phyloP scores from a whole-genome alignment of 2,329 filamentous ascomycete genomes.

The Ophiosphaerella narmari region DNA sequence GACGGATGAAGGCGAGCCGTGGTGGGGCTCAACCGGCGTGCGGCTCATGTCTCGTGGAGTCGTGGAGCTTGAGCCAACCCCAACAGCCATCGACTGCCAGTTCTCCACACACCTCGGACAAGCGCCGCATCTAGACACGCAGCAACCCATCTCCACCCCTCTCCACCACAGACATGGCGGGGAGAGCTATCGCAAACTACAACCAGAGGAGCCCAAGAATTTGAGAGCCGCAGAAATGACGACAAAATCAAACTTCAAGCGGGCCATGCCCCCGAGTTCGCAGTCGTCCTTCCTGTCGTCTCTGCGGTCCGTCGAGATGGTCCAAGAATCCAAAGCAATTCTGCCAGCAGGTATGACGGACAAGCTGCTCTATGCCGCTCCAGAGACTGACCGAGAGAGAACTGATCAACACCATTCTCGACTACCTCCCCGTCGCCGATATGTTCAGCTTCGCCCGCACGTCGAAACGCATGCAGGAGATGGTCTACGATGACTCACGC shows the following conservation, averaged over 20 bases:
- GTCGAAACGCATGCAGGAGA: constrained; percentile 87
- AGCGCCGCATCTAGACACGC: not conserved
- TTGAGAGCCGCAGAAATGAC: constrained; percentile 22
- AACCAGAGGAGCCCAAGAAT: not conserved
- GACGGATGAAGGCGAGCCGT: not conserved
- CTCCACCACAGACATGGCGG: constrained; percentile 12
- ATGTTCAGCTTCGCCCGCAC: constrained; percentile 83
- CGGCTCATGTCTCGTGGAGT: not conserved
- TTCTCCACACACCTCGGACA: not conserved
- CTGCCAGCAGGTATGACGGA: constrained; percentile 75
- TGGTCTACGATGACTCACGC: constrained; percentile 97
- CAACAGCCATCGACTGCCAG: no score
- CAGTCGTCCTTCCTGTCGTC: constrained; percentile 67
- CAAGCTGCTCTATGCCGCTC: not conserved
- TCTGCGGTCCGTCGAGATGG: constrained; percentile 78
- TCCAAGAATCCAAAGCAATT: constrained; percentile 74
- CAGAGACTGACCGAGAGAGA: constrained; percentile 56
- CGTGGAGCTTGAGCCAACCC: not conserved
- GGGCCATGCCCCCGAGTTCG: constrained; percentile 38
- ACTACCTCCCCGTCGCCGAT: constrained; percentile 84
- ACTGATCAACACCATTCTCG: constrained; percentile 84
- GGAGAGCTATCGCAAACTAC: constrained; percentile 1
- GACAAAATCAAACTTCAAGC: constrained; percentile 57
- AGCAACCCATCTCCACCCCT: constrained; percentile 9
- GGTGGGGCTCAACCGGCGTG: not conserved